These are phyloP conservation scores for Discostella pseudostelligera DNA, from an alignment of 108 stramenopile species.

Conservation along the genomic window DNA sequence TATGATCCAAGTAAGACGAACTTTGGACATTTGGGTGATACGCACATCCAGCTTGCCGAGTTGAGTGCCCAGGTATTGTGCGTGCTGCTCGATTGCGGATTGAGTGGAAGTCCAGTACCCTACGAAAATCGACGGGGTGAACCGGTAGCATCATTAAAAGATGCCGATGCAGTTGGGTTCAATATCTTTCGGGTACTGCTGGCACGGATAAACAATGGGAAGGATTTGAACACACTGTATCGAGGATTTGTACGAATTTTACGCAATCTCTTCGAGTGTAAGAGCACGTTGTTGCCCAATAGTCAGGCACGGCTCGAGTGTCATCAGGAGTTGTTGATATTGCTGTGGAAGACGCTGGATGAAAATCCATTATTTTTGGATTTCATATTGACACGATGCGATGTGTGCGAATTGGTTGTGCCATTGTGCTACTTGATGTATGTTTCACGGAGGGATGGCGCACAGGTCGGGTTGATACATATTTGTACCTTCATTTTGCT, in stretches of 20 bases:
- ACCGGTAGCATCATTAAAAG: slow-evolving; percentile 60
- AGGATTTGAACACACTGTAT: slow-evolving; percentile 80
- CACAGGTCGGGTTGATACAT: slow-evolving; percentile 91
- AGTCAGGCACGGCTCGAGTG: slow-evolving; percentile 74
- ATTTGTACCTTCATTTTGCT: slow-evolving; percentile 96
- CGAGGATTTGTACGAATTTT: slow-evolving; percentile 88
- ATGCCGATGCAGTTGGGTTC: slow-evolving; percentile 72
- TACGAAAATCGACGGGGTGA: slow-evolving; percentile 63
- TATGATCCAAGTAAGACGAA: slow-evolving; percentile 79
- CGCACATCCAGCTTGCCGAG: slow-evolving; percentile 80
- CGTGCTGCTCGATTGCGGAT: slow-evolving; percentile 87
- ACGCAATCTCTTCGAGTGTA: slow-evolving; percentile 77
- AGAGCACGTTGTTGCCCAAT: slow-evolving; percentile 77
- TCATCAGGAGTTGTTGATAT: slow-evolving; percentile 92
- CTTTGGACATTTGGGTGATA: slow-evolving; percentile 46
- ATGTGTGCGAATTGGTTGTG: slow-evolving; percentile 81
- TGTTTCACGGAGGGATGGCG: slow-evolving; percentile 81
- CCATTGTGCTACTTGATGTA: slow-evolving; percentile 95
- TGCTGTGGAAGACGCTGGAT: slow-evolving; percentile 97
- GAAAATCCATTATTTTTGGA: slow-evolving; percentile 92
- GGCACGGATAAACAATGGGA: slow-evolving; percentile 68
- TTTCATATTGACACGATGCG: slow-evolving; percentile 80
- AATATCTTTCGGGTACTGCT: slow-evolving; percentile 89
- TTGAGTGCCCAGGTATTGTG: slow-evolving; percentile 85
- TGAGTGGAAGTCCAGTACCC: slow-evolving; percentile 69